Conservation (phyloP, 108 stramenopile genomes). For the Pseudonitzschia multistriata region DNA sequence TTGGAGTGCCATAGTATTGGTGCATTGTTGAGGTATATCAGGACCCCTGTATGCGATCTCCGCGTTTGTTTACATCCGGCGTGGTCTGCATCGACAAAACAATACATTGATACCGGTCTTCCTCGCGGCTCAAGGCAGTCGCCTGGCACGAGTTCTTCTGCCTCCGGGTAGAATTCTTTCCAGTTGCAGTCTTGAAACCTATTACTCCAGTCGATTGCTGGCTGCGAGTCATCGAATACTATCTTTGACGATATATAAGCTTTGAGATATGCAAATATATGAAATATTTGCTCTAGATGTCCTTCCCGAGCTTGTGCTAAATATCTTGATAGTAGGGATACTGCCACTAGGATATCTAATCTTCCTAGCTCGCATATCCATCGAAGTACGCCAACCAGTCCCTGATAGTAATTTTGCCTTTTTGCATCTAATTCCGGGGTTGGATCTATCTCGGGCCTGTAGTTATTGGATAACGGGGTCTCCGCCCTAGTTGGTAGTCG, state of each 20-base stretch:
- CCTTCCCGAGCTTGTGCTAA: conserved; percentile 37
- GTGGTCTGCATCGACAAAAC: conserved; percentile 56
- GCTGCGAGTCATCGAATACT: conserved; percentile 32
- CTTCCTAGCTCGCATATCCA: conserved; percentile 55
- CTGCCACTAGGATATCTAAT: conserved; percentile 44
- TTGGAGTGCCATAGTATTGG: conserved; percentile 49
- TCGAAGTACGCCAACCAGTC: conserved; percentile 40
- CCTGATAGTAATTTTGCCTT: conserved; percentile 26
- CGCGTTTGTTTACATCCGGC: conserved; percentile 48
- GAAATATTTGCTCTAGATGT: conserved; percentile 42
- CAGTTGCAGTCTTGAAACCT: too few relatives aligned
- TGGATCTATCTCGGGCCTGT: conserved; percentile 20
- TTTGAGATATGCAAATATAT: conserved; percentile 36
- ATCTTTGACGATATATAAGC: conserved; percentile 23
- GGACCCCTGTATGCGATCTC: conserved; percentile 50
- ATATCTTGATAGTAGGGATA: conserved; percentile 41
- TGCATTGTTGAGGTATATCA: conserved; percentile 53
- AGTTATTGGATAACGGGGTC: neutral
- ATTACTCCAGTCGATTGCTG: neutral
- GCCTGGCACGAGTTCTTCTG: too few relatives aligned
- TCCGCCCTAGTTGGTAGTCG: neutral
- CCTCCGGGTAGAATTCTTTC: neutral
- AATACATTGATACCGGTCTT: conserved; percentile 1
- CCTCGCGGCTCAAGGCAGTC: too few relatives aligned
- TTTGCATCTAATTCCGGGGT: conserved; percentile 22